Evolutionary conservation across 768 basidiomycete genomes (phyloP).

Genomic region (Tylopilus vinaceipallidus): DNA sequence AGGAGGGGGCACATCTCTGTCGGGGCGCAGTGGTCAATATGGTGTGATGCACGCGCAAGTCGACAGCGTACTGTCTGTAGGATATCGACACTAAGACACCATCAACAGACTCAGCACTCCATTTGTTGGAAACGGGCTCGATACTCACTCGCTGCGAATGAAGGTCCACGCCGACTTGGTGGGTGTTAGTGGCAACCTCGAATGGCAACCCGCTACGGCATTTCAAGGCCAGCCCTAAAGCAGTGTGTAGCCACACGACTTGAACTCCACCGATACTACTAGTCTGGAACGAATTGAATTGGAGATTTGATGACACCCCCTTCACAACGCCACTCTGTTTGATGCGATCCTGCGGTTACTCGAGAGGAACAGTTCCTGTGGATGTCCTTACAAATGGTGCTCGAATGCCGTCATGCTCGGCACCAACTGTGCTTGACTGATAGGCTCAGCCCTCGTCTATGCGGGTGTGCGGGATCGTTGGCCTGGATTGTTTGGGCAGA

Average conservation of each 20-base stretch:
- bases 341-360: constrained; percentile 1
- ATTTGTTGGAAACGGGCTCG: neutral
- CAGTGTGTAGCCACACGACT: constrained; percentile 11
- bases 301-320: neutral
- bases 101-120: neutral
- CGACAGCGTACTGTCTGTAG: constrained; percentile 28
- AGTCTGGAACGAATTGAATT: constrained; percentile 1
- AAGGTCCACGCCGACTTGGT: constrained; percentile 1
- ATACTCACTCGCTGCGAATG: constrained; percentile 21
- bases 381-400: constrained; percentile 2
- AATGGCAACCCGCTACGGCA: neutral
- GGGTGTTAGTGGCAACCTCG: constrained; percentile 4
- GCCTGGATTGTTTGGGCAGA: neutral
- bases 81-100: constrained; percentile 23
- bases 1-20: constrained; percentile 91
- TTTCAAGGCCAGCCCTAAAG: constrained; percentile 30
- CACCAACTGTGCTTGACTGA: neutral
- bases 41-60: constrained; percentile 10
- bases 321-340: constrained; percentile 10
- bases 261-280: neutral
- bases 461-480: neutral
- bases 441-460: neutral
- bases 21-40: constrained; percentile 11
- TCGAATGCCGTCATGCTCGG: constrained; percentile 21
- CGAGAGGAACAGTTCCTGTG: constrained; percentile 21